Percentiles rank a stretch among this genome's conserved stretches.
Conservation (phyloP, 2,329 filamentous ascomycete genomes). For the Lasiodiplodia gonubiensis region DNA sequence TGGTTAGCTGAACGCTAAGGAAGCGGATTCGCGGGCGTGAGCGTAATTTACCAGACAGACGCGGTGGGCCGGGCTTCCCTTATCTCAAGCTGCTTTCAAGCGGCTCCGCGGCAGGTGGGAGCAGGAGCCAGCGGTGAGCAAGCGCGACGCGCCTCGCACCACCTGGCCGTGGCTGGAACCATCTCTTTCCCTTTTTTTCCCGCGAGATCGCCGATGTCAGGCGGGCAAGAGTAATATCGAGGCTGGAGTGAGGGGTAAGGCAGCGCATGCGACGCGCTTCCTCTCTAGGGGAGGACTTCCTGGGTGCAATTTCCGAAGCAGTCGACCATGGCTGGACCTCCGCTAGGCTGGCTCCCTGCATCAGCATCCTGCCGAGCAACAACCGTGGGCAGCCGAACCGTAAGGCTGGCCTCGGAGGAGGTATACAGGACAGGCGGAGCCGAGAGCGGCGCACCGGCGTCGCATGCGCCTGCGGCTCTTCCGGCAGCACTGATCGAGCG, state of each 20-base stretch:
- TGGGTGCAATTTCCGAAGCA: conserved; percentile 12
- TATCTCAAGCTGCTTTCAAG: neutral
- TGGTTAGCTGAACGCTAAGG: conserved; percentile 13
- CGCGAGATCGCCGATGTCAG: conserved; percentile 20
- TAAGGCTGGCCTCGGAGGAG: neutral
- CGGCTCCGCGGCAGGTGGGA: neutral
- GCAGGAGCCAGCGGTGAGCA: conserved; percentile 4
- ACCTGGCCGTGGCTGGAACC: neutral
- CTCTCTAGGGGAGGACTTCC: neutral
- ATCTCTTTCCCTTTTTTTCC: neutral
- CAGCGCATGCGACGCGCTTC: neutral
- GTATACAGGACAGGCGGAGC: neutral
- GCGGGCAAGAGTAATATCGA: conserved; percentile 1
- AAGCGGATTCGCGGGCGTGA: neutral
- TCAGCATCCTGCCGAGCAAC: conserved; percentile 5
- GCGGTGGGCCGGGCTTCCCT: neutral
- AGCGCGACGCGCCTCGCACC: neutral
- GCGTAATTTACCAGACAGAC: conserved; percentile 19
- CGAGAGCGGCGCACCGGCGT: conserved; percentile 9
- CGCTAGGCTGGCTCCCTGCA: conserved; percentile 3
- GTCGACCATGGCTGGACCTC: conserved; percentile 3
- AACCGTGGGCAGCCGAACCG: conserved; percentile 15
- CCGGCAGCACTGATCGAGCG: neutral
- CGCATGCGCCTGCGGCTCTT: conserved; percentile 14
- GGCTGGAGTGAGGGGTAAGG: conserved; percentile 3